These are phyloP conservation scores for Sabuloglossum arenarium DNA, from an alignment of 495 filamentous ascomycete species.

Conservation along the genomic window DNA sequence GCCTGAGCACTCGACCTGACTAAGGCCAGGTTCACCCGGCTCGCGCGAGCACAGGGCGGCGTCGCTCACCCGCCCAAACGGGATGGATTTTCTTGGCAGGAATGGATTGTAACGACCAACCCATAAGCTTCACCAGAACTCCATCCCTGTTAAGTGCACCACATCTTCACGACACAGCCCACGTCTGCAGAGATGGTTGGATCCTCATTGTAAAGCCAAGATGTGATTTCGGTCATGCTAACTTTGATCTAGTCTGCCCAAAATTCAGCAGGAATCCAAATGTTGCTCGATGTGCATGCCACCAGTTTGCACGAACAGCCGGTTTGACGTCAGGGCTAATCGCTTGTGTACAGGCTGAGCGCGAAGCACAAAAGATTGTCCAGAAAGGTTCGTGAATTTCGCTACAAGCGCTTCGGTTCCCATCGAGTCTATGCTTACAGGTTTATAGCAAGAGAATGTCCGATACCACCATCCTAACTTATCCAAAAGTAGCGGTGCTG, in stretches of 20 bases:
- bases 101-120: neutral
- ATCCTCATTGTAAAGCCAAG: neutral
- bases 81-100: too few species aligned
- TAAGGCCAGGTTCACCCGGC: too few species aligned
- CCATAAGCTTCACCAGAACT: neutral
- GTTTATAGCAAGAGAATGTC: conserved; percentile 52
- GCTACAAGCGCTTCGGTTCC: neutral
- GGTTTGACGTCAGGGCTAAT: conserved; percentile 14
- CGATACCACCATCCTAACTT: conserved; percentile 3
- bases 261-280: conserved; percentile 95
- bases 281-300: conserved; percentile 78
- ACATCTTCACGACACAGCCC: neutral
- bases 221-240: neutral
- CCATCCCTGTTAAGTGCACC: neutral
- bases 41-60: too few species aligned
- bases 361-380: conserved; percentile 97
- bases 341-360: conserved; percentile 52
- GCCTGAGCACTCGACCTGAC: too few species aligned
- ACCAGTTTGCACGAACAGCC: neutral
- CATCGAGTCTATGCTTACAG: conserved; percentile 15
- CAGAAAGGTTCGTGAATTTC: conserved; percentile 53
- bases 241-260: conserved; percentile 55
- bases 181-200: neutral
- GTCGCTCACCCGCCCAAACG: too few species aligned
- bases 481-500: neutral